Base-by-base conservation (phyloP, 2,329 filamentous ascomycete genomes). In the Didymella keratinophila region DNA sequence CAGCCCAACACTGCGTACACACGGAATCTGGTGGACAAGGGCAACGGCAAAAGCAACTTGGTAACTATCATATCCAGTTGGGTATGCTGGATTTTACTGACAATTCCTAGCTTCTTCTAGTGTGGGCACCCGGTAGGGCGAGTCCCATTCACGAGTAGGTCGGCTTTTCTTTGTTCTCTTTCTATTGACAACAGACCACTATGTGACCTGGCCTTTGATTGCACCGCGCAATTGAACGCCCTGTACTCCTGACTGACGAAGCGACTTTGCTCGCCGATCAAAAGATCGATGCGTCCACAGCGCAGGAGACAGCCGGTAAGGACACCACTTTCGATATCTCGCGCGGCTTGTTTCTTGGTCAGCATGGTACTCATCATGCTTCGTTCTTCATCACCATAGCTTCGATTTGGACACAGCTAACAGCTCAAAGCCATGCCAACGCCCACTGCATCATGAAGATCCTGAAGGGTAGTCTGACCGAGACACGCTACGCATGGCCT, bases 401-500 rank as follows among this genome's bases (percentile, higher is more conserved):
- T 6, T 16, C 25, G 23, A 8, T 16, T 34, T 2, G 37, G 42
- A 16, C 34, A 12, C 4, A 21, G 30, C 61, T 67, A 36, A 66
- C 58, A 10, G 10, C 8, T 20, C 36, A 23, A 28, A 78, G 75
- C 58, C 81, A 83, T 67, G 79, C 80, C 42, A 91, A 94, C 61
- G 91, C 93, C 37, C 93, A 97, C 76, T 97, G 93, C 78, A 82
- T 97, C 68, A 97, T 97, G 92, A 96, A 88, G 77, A 88, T 94
- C 65, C 84, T 97, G 62, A 87, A 87, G 67, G 93, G 93, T 44
- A 84, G 82, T 61, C 81, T 97, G 60, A 90, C 87, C 67, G 93
- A 97, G 80, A 93, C 91, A 18, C 85, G 91, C 59, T 97, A 92
- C 77, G 84, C 84, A 50, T 93, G 90, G 79, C 93, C 93, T 1